Conservation (phyloP, 2,329 filamentous ascomycete genomes). For the Metarhizium rileyi region DNA sequence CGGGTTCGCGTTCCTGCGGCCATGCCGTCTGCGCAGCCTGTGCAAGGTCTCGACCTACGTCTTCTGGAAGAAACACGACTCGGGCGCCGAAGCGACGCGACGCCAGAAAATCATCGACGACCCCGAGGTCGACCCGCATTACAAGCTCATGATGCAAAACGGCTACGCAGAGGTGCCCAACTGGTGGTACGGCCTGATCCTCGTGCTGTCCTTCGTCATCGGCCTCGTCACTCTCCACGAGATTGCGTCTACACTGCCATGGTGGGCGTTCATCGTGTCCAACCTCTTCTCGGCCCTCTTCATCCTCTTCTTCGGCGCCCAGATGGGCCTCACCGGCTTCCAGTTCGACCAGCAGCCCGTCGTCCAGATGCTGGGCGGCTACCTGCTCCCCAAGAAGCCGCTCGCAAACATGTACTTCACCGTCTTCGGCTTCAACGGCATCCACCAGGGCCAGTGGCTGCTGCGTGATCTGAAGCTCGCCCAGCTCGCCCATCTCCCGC, state of each 20-base stretch:
- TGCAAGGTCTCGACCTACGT: not conserved
- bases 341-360: constrained; percentile 21
- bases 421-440: constrained; percentile 23
- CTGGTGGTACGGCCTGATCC: constrained; percentile 31
- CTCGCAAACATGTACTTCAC: constrained; percentile 36
- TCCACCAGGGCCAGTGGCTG: constrained; percentile 21
- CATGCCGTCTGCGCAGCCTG: not conserved
- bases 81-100: not conserved
- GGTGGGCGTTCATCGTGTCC: constrained; percentile 32
- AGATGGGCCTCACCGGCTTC: constrained; percentile 27
- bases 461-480: constrained; percentile 20
- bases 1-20: constrained; percentile 10
- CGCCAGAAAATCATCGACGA: not conserved
- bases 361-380: constrained; percentile 38
- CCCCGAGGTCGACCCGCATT: constrained; percentile 23
- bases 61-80: not conserved
- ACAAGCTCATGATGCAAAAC: constrained; percentile 26
- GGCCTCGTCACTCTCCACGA: constrained; percentile 29
- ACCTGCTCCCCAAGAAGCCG: constrained; percentile 30
- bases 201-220: constrained; percentile 15
- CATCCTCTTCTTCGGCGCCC: constrained; percentile 30
- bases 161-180: constrained; percentile 30
- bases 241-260: constrained; percentile 15
- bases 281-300: constrained; percentile 24
- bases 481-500: constrained; percentile 19